Conservation (phyloP, 768 basidiomycete species). For the Tulasnella sp. region DNA sequence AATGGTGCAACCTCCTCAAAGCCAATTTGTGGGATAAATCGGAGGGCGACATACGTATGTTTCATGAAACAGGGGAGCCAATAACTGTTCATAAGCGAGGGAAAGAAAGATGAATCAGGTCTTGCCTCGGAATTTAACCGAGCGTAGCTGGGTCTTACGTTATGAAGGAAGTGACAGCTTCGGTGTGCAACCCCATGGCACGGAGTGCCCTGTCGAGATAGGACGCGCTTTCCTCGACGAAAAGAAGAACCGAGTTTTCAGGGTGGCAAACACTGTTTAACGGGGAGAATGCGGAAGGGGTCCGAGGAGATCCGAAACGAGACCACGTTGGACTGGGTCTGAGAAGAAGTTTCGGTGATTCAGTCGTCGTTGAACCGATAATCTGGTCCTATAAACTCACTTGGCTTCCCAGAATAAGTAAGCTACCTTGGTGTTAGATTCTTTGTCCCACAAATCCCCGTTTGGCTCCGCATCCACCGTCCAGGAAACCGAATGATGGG, state of each 20-base stretch:
- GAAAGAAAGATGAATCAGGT: neutral
- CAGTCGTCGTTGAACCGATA: neutral
- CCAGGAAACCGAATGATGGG: neutral
- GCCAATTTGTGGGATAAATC: constrained; percentile 46
- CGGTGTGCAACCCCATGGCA: neutral
- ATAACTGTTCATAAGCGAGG: constrained; percentile 36
- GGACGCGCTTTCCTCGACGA: neutral
- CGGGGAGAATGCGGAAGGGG: neutral
- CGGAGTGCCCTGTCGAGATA: constrained; percentile 9
- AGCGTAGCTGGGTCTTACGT: neutral
- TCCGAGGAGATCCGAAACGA: neutral
- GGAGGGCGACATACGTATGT: constrained; percentile 43
- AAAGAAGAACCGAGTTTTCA: neutral
- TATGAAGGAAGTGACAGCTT: constrained; percentile 14
- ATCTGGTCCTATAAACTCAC: neutral
- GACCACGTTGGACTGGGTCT: neutral
- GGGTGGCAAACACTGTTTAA: neutral
- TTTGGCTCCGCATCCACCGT: neutral
- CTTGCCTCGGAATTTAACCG: neutral
- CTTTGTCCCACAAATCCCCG: neutral
- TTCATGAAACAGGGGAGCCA: constrained; percentile 47
- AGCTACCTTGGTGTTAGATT: neutral
- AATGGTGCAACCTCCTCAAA: constrained; percentile 44
- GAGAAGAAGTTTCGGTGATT: neutral
- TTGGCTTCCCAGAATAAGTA: constrained; percentile 13